Base-by-base conservation (phyloP, 352 stramenopile species). In the Globisporangium sylvaticum region DNA sequence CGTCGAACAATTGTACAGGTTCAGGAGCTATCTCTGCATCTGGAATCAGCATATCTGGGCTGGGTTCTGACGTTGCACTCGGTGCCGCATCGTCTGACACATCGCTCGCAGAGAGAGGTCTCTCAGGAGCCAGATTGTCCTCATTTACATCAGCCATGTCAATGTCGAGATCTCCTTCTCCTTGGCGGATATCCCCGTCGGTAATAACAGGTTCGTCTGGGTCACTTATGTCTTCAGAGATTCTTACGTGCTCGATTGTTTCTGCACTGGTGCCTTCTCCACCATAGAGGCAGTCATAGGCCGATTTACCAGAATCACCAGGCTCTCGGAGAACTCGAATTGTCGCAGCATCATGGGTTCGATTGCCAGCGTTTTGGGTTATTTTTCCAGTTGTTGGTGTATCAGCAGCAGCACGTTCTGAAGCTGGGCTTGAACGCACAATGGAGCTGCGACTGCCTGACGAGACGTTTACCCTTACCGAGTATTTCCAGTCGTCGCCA, bases 291-390 rank as follows among this genome's bases (percentile, higher is more conserved):
- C 60, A 67, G 3, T 42, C 58, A n/a, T 77, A 80, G 18, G 71
- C 66, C 15, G 58, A 55, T 24, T 59, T 52, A 5, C 74, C 72
- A n/a, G 70, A 72, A 66, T 76, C 76, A 44, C 76, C 74, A 56
- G 78, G 70, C 66, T 81, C 68, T 25, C 77, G 72, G 53, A 80
- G 56, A 52, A 84, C 66, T 42, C 77, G 77, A 32, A 84, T 57
- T 20, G 64, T 52, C 25, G 62, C 15, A 22, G 25, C 39, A 7
- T 60, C 48, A 24, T 63, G 44, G 8, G n/a, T 7, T 25, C 37
- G 10, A n/a, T 39, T 10, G 20, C 29, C 18, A 46, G 10, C 14
- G 24, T 15, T 64, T 20, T n/a, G 25, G 39, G 18, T 12, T 48
- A 31, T 25, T 37, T 12, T 25, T 25, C 4, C 3, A n/a, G 20